These are phyloP conservation scores for Terfezia boudieri DNA, from an alignment of 495 filamentous ascomycete species.

Conservation along the genomic window DNA sequence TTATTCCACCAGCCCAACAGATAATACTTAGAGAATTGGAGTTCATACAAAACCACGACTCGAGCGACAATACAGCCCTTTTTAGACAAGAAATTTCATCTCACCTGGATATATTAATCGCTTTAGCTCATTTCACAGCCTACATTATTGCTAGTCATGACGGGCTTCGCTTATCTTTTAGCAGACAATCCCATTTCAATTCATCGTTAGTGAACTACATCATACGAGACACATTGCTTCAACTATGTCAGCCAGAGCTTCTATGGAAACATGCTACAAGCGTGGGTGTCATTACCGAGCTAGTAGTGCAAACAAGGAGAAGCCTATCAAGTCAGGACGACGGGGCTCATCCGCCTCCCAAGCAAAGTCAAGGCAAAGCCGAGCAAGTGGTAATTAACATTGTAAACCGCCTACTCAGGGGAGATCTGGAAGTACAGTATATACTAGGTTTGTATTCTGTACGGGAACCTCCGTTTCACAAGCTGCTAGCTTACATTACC, in stretches of 20 bases:
- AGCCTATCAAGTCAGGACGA: neutral
- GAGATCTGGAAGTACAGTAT: no score
- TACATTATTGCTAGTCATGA: neutral
- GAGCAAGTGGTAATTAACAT: no score
- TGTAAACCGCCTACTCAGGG: no score
- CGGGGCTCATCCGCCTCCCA: no score
- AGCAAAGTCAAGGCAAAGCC: no score
- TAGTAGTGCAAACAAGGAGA: neutral
- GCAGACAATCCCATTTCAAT: neutral
- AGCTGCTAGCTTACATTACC: no score
- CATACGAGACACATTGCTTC: neutral
- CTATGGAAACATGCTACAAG: neutral
- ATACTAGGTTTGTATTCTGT: no score
- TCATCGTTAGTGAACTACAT: neutral
- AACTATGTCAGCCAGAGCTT: neutral
- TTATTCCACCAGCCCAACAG: neutral
- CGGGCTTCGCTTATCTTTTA: neutral
- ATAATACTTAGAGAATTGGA: neutral
- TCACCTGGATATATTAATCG: neutral
- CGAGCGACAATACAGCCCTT: neutral
- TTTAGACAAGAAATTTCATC: neutral
- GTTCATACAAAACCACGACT: neutral
- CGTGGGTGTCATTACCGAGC: neutral
- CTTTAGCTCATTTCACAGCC: neutral
- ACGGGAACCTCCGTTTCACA: no score